A percentile compares a stretch with the other conserved stretches of the same genome.
Evolutionary conservation across 805 yeast species (phyloP).

Genomic region (Candida broadrunensis): DNA sequence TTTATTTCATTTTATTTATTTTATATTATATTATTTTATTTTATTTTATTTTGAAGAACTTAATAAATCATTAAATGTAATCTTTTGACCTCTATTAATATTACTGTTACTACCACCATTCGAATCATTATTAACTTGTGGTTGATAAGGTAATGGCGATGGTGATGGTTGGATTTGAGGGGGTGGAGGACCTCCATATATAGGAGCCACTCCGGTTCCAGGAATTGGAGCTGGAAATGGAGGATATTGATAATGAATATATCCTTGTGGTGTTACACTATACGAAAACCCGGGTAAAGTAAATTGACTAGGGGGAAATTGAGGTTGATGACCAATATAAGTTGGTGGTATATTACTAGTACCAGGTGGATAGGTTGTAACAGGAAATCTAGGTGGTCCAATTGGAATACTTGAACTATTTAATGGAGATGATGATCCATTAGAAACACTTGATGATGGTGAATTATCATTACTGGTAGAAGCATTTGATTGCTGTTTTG

Average conservation of each 20-base stretch:
- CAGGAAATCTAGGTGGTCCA: constrained; percentile 23
- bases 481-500: constrained; percentile 12
- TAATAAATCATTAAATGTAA: constrained; percentile 38
- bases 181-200: background rate
- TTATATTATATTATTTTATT: too few species aligned
- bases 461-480: constrained; percentile 3
- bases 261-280: constrained; percentile 28
- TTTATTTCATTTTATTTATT: background rate
- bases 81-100: constrained; percentile 29
- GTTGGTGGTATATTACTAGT: constrained; percentile 15
- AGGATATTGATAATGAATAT: constrained; percentile 28
- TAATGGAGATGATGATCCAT: constrained; percentile 3
- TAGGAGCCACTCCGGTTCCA: constrained; percentile 1
- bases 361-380: constrained; percentile 29
- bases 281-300: constrained; percentile 31
- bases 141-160: background rate
- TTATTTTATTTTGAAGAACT: constrained; percentile 10
- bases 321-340: constrained; percentile 6
- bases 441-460: constrained; percentile 9
- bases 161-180: background rate
- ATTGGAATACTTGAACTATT: constrained; percentile 1
- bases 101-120: constrained; percentile 1
- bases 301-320: constrained; percentile 10
- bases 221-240: constrained; percentile 12
- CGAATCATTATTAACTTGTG: background rate